Percentiles rank a stretch among this genome's conserved stretches.
phyloP scores from a whole-genome alignment of 208 protist genomes.

The Trypanosoma theileri region DNA sequence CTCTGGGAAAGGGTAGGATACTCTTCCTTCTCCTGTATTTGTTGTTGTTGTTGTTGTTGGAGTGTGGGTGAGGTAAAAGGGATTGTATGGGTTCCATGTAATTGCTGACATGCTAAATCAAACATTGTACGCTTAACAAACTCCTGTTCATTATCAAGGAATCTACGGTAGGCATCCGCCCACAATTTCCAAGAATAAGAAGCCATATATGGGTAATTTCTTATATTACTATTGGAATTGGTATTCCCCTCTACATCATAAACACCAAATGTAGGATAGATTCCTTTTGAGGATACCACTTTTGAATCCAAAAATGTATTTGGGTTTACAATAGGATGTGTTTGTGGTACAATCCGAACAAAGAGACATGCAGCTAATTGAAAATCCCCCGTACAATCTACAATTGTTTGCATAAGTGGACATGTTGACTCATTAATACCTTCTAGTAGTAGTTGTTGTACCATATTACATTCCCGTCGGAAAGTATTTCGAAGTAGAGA shows the following conservation, averaged over 20 bases:
- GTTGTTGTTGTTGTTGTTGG: slow-evolving; percentile 1
- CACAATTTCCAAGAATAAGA: slow-evolving; percentile 62
- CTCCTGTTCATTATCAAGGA: slow-evolving; percentile 69
- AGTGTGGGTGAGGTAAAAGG: not conserved
- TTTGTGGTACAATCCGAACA: slow-evolving; percentile 58
- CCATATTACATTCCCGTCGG: slow-evolving; percentile 42
- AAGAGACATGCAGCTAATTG: slow-evolving; percentile 85
- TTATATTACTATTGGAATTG: not conserved
- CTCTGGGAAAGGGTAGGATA: no score
- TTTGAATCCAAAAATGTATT: not conserved
- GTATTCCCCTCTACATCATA: not conserved
- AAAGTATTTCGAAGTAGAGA: slow-evolving; percentile 39
- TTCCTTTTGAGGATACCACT: no score
- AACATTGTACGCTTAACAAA: slow-evolving; percentile 80
- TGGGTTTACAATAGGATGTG: not conserved
- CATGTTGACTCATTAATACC: slow-evolving; percentile 57
- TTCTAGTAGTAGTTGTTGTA: slow-evolving; percentile 61
- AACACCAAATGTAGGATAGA: no score
- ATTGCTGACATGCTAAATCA: slow-evolving; percentile 67
- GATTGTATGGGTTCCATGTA: slow-evolving; percentile 8
- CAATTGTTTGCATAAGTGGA: slow-evolving; percentile 68
- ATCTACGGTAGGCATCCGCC: slow-evolving; percentile 69
- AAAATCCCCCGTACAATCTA: slow-evolving; percentile 81
- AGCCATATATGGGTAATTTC: not conserved
- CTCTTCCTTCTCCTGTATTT: not conserved